phyloP scores from a whole-genome alignment of 2,329 filamentous ascomycete species.

The Monilinia vaccinii-corymbosi region DNA sequence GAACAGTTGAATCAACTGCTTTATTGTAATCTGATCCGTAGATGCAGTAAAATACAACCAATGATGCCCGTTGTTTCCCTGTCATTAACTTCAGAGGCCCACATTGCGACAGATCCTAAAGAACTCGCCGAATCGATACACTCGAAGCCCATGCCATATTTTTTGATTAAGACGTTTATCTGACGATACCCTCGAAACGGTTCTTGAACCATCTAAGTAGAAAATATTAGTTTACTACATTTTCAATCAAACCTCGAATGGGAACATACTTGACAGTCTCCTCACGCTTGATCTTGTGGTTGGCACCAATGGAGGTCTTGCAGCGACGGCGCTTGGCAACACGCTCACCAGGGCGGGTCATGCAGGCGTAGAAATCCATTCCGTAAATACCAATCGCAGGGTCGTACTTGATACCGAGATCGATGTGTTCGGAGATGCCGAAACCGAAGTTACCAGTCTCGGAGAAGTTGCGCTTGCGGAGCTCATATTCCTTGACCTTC shows the following conservation, averaged over 20 bases:
- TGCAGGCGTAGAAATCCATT: constrained; percentile 99
- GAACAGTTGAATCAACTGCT: constrained; percentile 38
- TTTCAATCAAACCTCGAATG: neutral
- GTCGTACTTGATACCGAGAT: constrained; percentile 99
- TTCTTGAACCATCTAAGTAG: constrained; percentile 67
- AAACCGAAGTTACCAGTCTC: constrained; percentile 99
- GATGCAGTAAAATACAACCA: constrained; percentile 28
- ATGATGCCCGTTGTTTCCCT: constrained; percentile 17
- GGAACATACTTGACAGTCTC: constrained; percentile 71
- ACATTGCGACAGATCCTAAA: constrained; percentile 14
- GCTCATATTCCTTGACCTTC: constrained; percentile 99
- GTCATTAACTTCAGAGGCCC: constrained; percentile 24
- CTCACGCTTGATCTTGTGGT: constrained; percentile 85
- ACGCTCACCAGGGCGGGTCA: constrained; percentile 98
- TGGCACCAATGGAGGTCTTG: constrained; percentile 76
- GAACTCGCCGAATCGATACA: constrained; percentile 7
- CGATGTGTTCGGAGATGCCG: constrained; percentile 99
- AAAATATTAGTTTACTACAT: neutral
- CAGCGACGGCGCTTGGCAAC: constrained; percentile 89
- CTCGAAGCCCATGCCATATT: constrained; percentile 2
- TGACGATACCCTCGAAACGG: constrained; percentile 66
- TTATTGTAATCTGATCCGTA: constrained; percentile 31
- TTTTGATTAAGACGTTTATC: constrained; percentile 51
- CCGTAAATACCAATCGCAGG: constrained; percentile 97
- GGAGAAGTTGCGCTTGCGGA: constrained; percentile 99